phyloP scores from a whole-genome alignment of 495 filamentous ascomycete species.

The Trichoderma orchidacearum region DNA sequence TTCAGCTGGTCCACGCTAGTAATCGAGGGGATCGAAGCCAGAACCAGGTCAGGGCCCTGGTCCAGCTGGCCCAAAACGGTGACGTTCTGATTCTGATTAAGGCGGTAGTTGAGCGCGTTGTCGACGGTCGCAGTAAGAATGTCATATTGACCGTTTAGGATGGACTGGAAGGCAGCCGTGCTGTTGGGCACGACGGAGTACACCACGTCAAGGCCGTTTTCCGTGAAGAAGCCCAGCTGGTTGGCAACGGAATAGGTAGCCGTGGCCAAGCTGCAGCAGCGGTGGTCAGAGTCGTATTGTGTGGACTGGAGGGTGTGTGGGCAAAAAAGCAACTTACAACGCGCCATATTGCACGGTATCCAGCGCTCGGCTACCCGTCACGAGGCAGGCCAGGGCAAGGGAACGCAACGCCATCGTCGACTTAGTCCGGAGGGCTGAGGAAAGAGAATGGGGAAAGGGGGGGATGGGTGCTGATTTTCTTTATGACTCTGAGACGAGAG shows the following conservation, averaged over 20 bases:
- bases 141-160: conserved; percentile 15
- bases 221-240: conserved; percentile 15
- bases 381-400: neutral
- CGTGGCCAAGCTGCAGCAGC: conserved; percentile 8
- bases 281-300: neutral
- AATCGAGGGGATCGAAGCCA: conserved; percentile 11
- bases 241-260: conserved; percentile 17
- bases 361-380: neutral
- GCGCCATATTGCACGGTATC: conserved; percentile 1
- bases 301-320: neutral
- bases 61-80: conserved; percentile 16
- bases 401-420: neutral
- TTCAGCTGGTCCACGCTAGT: conserved; percentile 11
- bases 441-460: neutral
- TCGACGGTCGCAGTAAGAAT: conserved; percentile 14
- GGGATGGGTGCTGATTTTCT: neutral
- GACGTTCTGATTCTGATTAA: conserved; percentile 12
- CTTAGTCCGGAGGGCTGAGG: no score
- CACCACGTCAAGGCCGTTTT: conserved; percentile 12
- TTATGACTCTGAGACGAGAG: neutral
- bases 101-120: conserved; percentile 15
- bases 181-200: conserved; percentile 16
- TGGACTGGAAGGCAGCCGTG: conserved; percentile 9
- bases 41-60: conserved; percentile 12
- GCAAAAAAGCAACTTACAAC: neutral